A percentile compares a stretch with the other conserved stretches of the same genome.
Conservation (phyloP, 2,329 filamentous ascomycete species). For the Curvularia hawaiiensis region DNA sequence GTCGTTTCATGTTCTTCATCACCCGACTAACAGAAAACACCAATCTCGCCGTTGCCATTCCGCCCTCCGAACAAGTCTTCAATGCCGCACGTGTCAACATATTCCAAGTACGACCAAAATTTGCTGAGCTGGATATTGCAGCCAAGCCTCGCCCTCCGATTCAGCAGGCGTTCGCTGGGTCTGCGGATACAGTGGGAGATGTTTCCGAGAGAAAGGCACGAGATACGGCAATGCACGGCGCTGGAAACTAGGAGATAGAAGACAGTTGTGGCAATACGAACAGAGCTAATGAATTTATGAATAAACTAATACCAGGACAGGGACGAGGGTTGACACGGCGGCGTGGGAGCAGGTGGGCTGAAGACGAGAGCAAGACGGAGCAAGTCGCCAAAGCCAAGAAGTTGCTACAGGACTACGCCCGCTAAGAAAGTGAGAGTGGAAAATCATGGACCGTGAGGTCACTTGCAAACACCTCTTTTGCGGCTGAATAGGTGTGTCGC, state of each 20-base stretch:
- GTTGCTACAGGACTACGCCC: background rate
- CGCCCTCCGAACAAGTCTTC: conserved; percentile 88
- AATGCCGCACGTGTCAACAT: conserved; percentile 92
- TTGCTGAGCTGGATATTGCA: conserved; percentile 65
- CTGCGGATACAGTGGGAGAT: conserved; percentile 33
- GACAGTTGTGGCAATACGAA: background rate
- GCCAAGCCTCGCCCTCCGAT: conserved; percentile 44
- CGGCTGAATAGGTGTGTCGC: no score
- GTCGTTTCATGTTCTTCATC: conserved; percentile 89
- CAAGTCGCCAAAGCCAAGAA: background rate
- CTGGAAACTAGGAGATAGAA: conserved; percentile 9
- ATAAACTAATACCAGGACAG: background rate
- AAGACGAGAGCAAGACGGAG: background rate
- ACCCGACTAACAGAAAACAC: conserved; percentile 97
- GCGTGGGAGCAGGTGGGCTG: background rate
- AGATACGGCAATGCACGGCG: conserved; percentile 15
- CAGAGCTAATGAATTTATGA: background rate
- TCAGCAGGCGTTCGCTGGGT: conserved; percentile 45
- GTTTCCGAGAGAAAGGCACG: conserved; percentile 27
- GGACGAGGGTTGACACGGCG: background rate
- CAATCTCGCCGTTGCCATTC: conserved; percentile 89
- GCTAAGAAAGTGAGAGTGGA: background rate
- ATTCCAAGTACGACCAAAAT: conserved; percentile 81
- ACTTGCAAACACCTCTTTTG: background rate
- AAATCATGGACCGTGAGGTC: background rate